Base-by-base conservation (phyloP, 2,329 filamentous ascomycete species). In the Aspergillus ochraceoroseus region DNA sequence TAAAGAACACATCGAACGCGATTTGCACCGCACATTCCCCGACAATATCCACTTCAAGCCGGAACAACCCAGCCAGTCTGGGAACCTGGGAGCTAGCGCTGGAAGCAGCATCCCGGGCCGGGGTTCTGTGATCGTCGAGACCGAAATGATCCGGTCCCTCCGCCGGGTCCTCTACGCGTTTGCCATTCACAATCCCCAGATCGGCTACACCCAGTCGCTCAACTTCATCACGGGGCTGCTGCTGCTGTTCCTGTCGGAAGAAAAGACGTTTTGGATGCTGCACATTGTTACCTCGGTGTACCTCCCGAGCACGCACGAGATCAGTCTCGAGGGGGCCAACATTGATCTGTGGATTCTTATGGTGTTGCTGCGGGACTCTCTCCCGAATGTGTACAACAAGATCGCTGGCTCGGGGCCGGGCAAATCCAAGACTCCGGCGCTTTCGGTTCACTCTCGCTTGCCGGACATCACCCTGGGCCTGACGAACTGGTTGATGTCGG, bases 401-500 rank as follows among this genome's bases (percentile, higher is more conserved):
- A 88, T 96, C 52, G 87, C 87, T 19, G 81, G 80, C 47, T 90
- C 63, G 73, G 86, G 58, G 44, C 55, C 59, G 11, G 53, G 60
- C 13, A 64, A 58, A 37, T 56, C 58, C 42, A 68, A 64, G 44
- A 62, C 56, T 65, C 71, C 51, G 56, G 69, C 49, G 53, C 65
- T 56, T 56, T 66, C 61, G 23, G 56, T 68, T 43, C 48, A 63
- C 31, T 66, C 66, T 6, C 76, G 84, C 3, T 75, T 95, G 7
- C 90, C 90, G 0, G 89, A 90, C 8, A 90, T 96, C 51, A 92
- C 87, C 0, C 75, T 96, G 4, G 94, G 88, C 53, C 87, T 92
- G 64, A 95, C 89, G 7, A 86, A 89, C 3, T 96, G 90, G 90
- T 94, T 96, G 64, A 95, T 96, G 90, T 94, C 86, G 33, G 85